A percentile compares a stretch with the other conserved stretches of the same genome.
These are phyloP conservation scores for Diaporthe caulivora DNA, from an alignment of 2,329 filamentous ascomycete genomes.

Conservation along the genomic window DNA sequence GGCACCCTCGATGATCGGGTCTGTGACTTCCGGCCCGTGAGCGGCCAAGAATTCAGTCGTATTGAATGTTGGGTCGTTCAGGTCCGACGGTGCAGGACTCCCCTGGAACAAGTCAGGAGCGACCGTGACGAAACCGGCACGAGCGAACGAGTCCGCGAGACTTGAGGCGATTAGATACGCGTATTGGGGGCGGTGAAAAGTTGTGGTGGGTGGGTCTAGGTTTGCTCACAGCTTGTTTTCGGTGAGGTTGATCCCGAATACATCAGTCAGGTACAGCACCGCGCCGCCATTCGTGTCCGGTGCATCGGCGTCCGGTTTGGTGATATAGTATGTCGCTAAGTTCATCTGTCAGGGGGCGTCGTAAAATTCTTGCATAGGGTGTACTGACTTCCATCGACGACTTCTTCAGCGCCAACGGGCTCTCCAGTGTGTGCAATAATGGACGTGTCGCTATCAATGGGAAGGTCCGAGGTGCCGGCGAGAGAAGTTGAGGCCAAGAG, in stretches of 20 bases:
- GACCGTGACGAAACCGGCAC: conserved; percentile 51
- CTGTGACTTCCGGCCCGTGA: conserved; percentile 28
- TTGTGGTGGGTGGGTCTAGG: neutral
- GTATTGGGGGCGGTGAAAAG: neutral
- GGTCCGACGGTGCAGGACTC: conserved; percentile 47
- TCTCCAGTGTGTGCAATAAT: conserved; percentile 47
- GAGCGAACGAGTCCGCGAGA: conserved; percentile 52
- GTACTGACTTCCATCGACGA: conserved; percentile 46
- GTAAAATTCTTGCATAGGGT: neutral
- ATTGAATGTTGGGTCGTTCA: conserved; percentile 46
- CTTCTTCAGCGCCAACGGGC: conserved; percentile 46
- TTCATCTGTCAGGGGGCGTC: neutral
- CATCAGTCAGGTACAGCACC: conserved; percentile 50
- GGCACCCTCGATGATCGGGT: conserved; percentile 25
- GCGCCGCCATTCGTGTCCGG: conserved; percentile 43
- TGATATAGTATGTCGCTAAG: conserved; percentile 50
- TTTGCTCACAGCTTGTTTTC: conserved; percentile 47
- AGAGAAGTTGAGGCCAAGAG: conserved; percentile 27
- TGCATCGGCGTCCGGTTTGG: conserved; percentile 38
- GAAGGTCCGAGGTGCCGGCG: neutral
- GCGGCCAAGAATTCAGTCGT: conserved; percentile 42
- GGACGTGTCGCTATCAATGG: conserved; percentile 44
- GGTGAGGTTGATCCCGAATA: conserved; percentile 49
- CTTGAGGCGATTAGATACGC: conserved; percentile 41
- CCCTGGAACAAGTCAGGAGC: conserved; percentile 52